A percentile compares a stretch with the other conserved stretches of the same genome.
Evolutionary conservation across 805 yeast species (phyloP).

Genomic region (Kodamaea kakaduensis): DNA sequence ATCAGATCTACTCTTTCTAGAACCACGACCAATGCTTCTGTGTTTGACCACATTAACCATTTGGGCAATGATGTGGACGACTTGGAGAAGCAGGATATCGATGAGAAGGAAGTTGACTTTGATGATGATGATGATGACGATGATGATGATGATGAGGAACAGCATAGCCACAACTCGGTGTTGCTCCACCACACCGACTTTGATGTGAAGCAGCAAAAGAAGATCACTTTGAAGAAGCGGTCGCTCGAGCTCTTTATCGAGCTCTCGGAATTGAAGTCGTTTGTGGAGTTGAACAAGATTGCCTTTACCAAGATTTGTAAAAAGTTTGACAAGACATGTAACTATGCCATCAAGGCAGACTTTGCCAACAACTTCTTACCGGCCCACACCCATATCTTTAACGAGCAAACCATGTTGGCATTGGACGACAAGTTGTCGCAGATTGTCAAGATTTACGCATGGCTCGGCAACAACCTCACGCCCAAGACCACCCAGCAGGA

Average conservation of each 20-base stretch:
- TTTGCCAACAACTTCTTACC: conserved; percentile 48
- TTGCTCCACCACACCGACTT: conserved; percentile 40
- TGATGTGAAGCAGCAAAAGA: conserved; percentile 45
- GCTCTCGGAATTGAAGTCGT: conserved; percentile 79
- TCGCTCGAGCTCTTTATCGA: conserved; percentile 64
- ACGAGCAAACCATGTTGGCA: conserved; percentile 25
- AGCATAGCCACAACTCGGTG: conserved; percentile 9
- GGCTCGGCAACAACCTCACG: conserved; percentile 6
- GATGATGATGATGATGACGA: conserved; percentile 13
- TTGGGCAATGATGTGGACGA: conserved; percentile 21
- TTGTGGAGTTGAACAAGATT: conserved; percentile 75
- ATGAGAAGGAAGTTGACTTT: conserved; percentile 4
- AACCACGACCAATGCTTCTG: conserved; percentile 23
- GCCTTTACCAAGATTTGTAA: conserved; percentile 89
- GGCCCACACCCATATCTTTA: conserved; percentile 53
- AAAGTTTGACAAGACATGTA: conserved; percentile 83
- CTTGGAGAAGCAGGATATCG: conserved; percentile 14
- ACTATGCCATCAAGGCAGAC: conserved; percentile 53
- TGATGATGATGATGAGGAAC: conserved; percentile 33
- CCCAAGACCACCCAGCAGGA: conserved; percentile 46
- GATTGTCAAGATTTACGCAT: conserved; percentile 52
- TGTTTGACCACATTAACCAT: conserved; percentile 26
- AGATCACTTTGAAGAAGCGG: conserved; percentile 64
- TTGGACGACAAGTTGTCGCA: conserved; percentile 54
- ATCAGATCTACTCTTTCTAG: conserved; percentile 19